Percentiles rank a stretch among this genome's conserved stretches.
phyloP scores from a whole-genome alignment of 768 basidiomycete genomes.

The Rhizopogon vesiculosus region DNA sequence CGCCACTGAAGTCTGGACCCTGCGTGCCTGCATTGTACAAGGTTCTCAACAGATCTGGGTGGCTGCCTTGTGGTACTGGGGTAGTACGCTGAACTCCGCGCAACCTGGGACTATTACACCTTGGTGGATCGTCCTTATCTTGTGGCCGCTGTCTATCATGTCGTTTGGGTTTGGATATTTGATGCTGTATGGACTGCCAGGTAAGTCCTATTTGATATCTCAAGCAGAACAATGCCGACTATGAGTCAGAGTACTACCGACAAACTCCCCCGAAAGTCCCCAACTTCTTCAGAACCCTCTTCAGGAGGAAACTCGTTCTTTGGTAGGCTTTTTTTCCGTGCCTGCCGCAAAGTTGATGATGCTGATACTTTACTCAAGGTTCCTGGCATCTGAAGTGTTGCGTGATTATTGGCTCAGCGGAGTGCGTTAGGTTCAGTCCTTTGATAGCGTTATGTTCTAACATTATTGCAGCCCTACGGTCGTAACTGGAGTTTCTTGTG shows the following conservation, averaged over 20 bases:
- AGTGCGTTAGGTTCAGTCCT: conserved; percentile 37
- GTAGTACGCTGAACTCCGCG: conserved; percentile 65
- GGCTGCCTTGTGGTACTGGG: conserved; percentile 96
- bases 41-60: conserved; percentile 97
- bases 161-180: conserved; percentile 77
- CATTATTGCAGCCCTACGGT: conserved; percentile 64
- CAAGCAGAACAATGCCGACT: conserved; percentile 4
- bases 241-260: conserved; percentile 68
- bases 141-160: conserved; percentile 79
- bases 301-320: conserved; percentile 86
- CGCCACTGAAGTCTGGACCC: conserved; percentile 90
- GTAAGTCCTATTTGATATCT: conserved; percentile 31
- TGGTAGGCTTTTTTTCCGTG: conserved; percentile 41
- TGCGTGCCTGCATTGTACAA: conserved; percentile 90
- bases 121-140: conserved; percentile 78
- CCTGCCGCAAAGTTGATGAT: background rate
- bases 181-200: conserved; percentile 83
- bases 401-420: conserved; percentile 93
- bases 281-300: conserved; percentile 84
- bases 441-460: conserved; percentile 6
- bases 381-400: conserved; percentile 86
- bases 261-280: conserved; percentile 95
- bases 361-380: conserved; percentile 31
- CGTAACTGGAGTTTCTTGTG: conserved; percentile 95
- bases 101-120: conserved; percentile 54